These are phyloP conservation scores for Aspergillus pseudoviridinutans DNA, from an alignment of 2,329 filamentous ascomycete species.

Conservation along the genomic window DNA sequence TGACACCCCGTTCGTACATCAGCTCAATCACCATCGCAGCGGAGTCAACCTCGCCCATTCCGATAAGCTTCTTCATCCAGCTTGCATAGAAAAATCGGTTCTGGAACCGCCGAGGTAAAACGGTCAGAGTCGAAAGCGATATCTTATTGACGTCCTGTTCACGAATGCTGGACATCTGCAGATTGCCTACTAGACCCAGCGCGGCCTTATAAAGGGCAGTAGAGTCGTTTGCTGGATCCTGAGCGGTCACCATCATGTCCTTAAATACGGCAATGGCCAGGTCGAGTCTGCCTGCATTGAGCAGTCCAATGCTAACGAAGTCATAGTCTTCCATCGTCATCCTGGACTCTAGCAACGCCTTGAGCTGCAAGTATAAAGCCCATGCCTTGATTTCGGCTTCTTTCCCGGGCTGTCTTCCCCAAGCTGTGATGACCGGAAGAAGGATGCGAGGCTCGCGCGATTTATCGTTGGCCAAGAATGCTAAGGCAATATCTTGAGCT, in stretches of 20 bases:
- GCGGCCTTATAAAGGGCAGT: conserved; percentile 43
- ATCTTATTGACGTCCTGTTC: conserved; percentile 46
- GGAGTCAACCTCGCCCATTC: conserved; percentile 65
- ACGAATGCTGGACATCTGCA: conserved; percentile 40
- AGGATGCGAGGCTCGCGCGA: conserved; percentile 42
- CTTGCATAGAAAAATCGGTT: conserved; percentile 84
- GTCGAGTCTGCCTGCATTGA: conserved; percentile 61
- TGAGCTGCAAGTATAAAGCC: conserved; percentile 62
- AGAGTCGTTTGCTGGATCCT: conserved; percentile 42
- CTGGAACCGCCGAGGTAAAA: conserved; percentile 50
- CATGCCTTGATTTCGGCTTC: conserved; percentile 59
- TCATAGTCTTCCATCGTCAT: conserved; percentile 76
- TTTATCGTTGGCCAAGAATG: conserved; percentile 39
- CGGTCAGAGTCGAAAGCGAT: conserved; percentile 47
- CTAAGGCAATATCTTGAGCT: conserved; percentile 48
- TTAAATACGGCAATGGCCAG: conserved; percentile 73
- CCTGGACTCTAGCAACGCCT: conserved; percentile 53
- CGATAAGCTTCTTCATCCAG: conserved; percentile 82
- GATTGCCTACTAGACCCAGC: conserved; percentile 36
- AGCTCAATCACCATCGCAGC: conserved; percentile 69
- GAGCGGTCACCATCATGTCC: conserved; percentile 76
- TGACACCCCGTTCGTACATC: conserved; percentile 67
- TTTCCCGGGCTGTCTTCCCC: conserved; percentile 51
- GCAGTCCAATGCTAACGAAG: conserved; percentile 64
- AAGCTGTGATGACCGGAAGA: conserved; percentile 66